Conservation (phyloP, 371 early-diverging fungal species). For the Conidiobolus incongruus region DNA sequence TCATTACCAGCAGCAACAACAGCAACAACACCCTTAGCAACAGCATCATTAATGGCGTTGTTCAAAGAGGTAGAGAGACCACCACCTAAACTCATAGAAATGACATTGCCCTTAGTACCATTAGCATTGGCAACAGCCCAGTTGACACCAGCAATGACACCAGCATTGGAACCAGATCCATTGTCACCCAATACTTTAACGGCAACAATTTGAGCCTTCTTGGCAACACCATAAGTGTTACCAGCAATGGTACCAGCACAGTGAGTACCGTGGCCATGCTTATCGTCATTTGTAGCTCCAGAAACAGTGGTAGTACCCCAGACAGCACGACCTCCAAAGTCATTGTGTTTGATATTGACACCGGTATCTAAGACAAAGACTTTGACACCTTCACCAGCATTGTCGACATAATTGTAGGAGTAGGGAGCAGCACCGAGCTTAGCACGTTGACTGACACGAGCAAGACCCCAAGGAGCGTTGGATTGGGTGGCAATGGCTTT, state of each 20-base stretch:
- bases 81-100: slow-evolving; percentile 59
- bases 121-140: slow-evolving; percentile 22
- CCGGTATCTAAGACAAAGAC: slow-evolving; percentile 42
- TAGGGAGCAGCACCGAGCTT: neutral
- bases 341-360: too few relatives aligned
- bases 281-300: slow-evolving; percentile 31
- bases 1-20: slow-evolving; percentile 7
- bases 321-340: too few relatives aligned
- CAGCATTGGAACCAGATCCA: too few relatives aligned
- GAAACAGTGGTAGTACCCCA: slow-evolving; percentile 18
- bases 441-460: slow-evolving; percentile 20
- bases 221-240: too few relatives aligned
- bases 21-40: slow-evolving; percentile 13
- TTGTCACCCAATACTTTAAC: too few relatives aligned
- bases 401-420: slow-evolving; percentile 16
- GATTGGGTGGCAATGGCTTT: neutral
- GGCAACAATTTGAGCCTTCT: too few relatives aligned
- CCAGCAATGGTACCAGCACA: slow-evolving; percentile 41
- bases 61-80: slow-evolving; percentile 43
- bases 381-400: slow-evolving; percentile 31
- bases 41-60: slow-evolving; percentile 24
- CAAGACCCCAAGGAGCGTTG: slow-evolving; percentile 20
- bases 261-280: slow-evolving; percentile 34
- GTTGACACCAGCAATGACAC: too few relatives aligned
- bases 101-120: slow-evolving; percentile 14